phyloP scores from a whole-genome alignment of 148 eudicot species.

The Spergularia marina region DNA sequence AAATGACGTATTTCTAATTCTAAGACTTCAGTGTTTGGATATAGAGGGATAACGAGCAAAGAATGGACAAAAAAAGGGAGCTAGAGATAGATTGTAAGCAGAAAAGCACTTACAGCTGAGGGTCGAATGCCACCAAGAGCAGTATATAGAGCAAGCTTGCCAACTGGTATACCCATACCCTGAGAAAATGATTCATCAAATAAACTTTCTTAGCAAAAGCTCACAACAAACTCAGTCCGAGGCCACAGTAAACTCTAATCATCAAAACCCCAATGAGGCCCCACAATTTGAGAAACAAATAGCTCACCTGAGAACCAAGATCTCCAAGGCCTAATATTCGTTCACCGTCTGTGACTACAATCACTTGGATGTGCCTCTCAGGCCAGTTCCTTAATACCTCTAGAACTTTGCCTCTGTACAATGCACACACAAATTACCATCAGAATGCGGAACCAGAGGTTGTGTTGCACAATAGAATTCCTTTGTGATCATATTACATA shows the following conservation, averaged over 20 bases:
- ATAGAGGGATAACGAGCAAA: background rate
- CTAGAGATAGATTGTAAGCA: background rate
- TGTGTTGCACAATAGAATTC: background rate
- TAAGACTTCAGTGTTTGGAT: no score
- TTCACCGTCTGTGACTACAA: slow-evolving; percentile 98
- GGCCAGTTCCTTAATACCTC: slow-evolving; percentile 98
- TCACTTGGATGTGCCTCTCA: slow-evolving; percentile 84
- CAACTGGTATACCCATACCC: slow-evolving; percentile 99
- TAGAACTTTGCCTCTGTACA: slow-evolving; percentile 72
- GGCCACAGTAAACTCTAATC: no score
- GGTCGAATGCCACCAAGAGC: slow-evolving; percentile 99
- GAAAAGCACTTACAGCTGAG: slow-evolving; percentile 67
- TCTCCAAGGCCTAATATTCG: slow-evolving; percentile 97
- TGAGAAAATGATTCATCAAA: slow-evolving; percentile 26
- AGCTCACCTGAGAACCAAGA: slow-evolving; percentile 93
- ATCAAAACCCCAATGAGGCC: background rate
- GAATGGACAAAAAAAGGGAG: background rate
- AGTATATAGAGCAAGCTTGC: slow-evolving; percentile 85
- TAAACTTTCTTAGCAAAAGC: background rate
- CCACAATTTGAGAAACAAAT: background rate
- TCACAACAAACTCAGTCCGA: background rate
- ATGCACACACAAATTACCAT: slow-evolving; percentile 15
- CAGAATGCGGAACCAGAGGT: background rate
- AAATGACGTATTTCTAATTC: no score
- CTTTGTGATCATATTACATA: slow-evolving; percentile 13